Conservation (phyloP, 257 asterid genomes). For the Solanum okadae region DNA sequence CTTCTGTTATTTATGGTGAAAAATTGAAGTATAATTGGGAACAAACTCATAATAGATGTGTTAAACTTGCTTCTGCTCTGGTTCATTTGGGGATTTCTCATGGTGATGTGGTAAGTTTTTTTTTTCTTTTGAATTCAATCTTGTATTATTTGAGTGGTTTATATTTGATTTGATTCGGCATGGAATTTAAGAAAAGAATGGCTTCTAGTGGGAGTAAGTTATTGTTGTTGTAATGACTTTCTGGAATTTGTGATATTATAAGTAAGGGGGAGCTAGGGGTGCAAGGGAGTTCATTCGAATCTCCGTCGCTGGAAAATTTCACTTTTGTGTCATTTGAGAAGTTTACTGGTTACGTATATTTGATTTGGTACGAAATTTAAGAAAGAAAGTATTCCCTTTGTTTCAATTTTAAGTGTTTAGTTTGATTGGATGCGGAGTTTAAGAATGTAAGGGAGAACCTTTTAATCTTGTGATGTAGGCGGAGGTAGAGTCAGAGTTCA, state of each 20-base stretch:
- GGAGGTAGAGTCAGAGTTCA: not conserved
- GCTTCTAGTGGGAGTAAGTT: not conserved
- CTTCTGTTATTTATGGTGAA: not conserved
- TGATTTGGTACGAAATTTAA: too few species aligned
- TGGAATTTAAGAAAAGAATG: fast-evolving
- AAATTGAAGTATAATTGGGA: not conserved
- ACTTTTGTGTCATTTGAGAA: too few species aligned
- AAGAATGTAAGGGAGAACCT: not conserved
- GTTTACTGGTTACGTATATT: too few species aligned
- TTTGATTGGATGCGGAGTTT: not conserved
- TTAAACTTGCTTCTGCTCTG: not conserved
- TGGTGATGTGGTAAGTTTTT: not conserved
- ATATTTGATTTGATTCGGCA: not conserved
- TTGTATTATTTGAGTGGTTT: not conserved
- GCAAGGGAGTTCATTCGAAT: too few species aligned
- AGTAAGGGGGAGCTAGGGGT: not conserved
- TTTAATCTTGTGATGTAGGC: not conserved
- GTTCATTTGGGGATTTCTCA: not conserved
- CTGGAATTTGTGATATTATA: not conserved
- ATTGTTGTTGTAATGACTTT: not conserved
- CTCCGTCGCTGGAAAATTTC: too few species aligned
- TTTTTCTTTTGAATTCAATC: not conserved
- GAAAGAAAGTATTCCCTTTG: too few species aligned
- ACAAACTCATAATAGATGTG: not conserved
- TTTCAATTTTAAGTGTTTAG: too few species aligned